Evolutionary conservation across 2,329 filamentous ascomycete genomes (phyloP), one percentile per base, ranked within the genome.

Genomic region (Calonectria pseudoturangicola): DNA sequence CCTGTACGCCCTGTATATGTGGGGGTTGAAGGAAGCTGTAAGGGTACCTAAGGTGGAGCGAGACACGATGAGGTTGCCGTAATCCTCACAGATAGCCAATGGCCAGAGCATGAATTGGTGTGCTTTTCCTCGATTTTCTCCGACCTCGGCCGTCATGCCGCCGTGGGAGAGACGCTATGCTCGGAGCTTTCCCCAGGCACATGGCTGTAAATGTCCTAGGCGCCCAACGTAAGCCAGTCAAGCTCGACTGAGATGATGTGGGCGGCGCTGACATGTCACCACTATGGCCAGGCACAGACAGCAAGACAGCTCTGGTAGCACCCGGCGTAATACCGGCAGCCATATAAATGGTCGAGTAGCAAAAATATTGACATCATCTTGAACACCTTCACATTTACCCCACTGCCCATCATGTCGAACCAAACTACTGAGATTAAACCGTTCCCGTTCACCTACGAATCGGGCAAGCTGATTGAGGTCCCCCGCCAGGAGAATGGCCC

Each of bases 1-100:
- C n/a, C 2, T 21, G 45, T 48, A n/a, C 45, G 21, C 45, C n/a
- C 45, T 21, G 45, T 10, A 36, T 36, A 36, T 36, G 33, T 36
- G 33, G 33, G 33, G 33, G 7, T 36, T 36, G 10, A 36, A 36
- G 33, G 33, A 36, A 36, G 33, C 33, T 36, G 33, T 36, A 36
- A 10, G 33, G 33, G 33, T 25, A 8, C n/a, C n/a, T 21, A 12
- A 21, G 45, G 45, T 48, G 45, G 45, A 48, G 45, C 18, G n/a
- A 47, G 43, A 15, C 43, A n/a, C 43, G 43, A 47, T 10, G 18
- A 47, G 18, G n/a, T 47, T 47, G 43, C 51, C n/a, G 33, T 25
- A 60, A 60, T 60, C 30, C 54, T 60, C 54, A 25, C 9, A 48
- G n/a, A 48, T 13, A 60, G 41, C 33, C 33, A 39, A 39, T 60